Evolutionary conservation across 352 stramenopile genomes (phyloP), one percentile per base, ranked within the genome.

Genomic region (Pythium phragmiticola): DNA sequence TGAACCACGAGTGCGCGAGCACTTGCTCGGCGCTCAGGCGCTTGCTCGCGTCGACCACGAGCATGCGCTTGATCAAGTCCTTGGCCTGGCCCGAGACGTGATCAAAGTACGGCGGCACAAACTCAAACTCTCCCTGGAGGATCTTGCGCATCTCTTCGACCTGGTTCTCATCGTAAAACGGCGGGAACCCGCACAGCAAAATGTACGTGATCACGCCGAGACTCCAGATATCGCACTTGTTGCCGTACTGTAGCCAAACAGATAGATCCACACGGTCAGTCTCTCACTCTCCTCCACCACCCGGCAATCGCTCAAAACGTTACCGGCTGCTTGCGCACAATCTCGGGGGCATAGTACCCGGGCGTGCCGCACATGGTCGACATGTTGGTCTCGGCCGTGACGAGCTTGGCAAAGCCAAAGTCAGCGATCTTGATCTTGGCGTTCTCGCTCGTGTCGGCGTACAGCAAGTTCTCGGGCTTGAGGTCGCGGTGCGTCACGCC

Each of bases 391-490:
- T 89, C 84, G 17, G 82, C 69, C 3, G 78, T 89, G n/a, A 88
- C 81, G 30, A 92, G 71, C 65, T 95, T 95, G 47, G 83, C 84
- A 49, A 95, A 92, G 11, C 84, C 86, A 74, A 98, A 98, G 68
- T 98, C 92, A 8, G 90, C 91, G 56, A 98, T 92, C 74, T 99
- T 98, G 66, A 99, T 96, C 56, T 86, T 68, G 7, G 95, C 84
- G 63, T 93, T 82, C 41, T 97, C 82, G 17, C 76, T 87, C 26
- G 84, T 76, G 69, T 88, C 76, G 7, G 82, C 69, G 54, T 98
- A 92, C 48, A 99, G 75, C 55, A 99, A 70, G 73, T 99, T 99
- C 77, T 99, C 95, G 0, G 96, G 95, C 66, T 99, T 99, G n/a
- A 99, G 82, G 68, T 99, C 96, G n/a, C 94, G 83, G 68, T 98